These are phyloP conservation scores for Boletus barrowsii DNA, from an alignment of 768 basidiomycete species.

Conservation along the genomic window DNA sequence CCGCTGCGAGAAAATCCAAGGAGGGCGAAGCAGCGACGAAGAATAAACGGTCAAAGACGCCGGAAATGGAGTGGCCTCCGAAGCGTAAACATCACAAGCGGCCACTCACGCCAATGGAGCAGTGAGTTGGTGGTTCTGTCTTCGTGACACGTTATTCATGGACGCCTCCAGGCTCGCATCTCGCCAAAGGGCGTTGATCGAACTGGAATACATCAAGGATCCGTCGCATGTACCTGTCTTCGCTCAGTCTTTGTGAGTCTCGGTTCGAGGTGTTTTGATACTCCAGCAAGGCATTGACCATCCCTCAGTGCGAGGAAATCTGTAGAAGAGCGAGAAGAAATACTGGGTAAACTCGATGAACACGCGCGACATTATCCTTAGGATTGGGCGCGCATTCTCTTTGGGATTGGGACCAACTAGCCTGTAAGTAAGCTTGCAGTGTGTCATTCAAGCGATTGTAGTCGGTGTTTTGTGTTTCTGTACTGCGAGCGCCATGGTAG, in stretches of 20 bases:
- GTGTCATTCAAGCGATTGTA: not conserved
- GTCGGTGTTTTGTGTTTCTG: too few species aligned
- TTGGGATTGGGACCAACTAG: too few species aligned
- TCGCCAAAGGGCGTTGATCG: slow-evolving; percentile 60
- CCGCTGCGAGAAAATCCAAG: slow-evolving; percentile 22
- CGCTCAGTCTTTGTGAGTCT: slow-evolving; percentile 63
- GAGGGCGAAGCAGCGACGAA: slow-evolving; percentile 1
- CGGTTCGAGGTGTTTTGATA: not conserved
- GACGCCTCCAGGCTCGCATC: slow-evolving; percentile 42
- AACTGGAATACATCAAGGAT: slow-evolving; percentile 54
- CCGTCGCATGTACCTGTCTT: slow-evolving; percentile 53
- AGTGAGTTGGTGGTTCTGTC: slow-evolving; percentile 38
- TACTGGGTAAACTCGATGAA: slow-evolving; percentile 42
- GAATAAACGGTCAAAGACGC: slow-evolving; percentile 24
- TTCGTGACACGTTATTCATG: not conserved
- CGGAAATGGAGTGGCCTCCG: slow-evolving; percentile 62
- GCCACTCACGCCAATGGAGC: slow-evolving; percentile 45
- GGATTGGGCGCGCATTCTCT: not conserved
- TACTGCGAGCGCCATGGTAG: too few species aligned
- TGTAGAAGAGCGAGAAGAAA: slow-evolving; percentile 39
- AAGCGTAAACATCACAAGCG: slow-evolving; percentile 53
- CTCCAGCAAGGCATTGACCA: slow-evolving; percentile 1
- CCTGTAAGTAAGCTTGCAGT: too few species aligned
- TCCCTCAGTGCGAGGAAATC: slow-evolving; percentile 38
- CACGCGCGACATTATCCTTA: slow-evolving; percentile 18